Evolutionary conservation across 805 yeast genomes (phyloP).

Genomic region (Candida berthetii): DNA sequence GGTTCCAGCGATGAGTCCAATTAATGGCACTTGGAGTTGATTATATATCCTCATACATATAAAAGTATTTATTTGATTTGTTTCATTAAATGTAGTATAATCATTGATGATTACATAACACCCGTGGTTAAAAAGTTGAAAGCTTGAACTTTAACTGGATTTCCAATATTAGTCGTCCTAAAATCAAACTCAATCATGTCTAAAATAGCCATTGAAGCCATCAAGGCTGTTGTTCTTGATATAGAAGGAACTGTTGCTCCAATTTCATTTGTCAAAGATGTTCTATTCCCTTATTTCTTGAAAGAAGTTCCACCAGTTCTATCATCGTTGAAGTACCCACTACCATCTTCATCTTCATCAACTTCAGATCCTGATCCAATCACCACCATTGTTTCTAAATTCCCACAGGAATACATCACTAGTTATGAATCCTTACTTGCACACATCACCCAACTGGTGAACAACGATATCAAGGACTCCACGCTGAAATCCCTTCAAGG

Average conservation of each 20-base stretch:
- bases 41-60: no score
- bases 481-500: conserved; percentile 79
- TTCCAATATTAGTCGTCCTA: neutral
- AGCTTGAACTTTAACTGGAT: neutral
- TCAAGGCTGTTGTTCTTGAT: conserved; percentile 47
- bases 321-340: conserved; percentile 17
- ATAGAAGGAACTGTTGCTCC: conserved; percentile 95
- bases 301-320: conserved; percentile 37
- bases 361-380: conserved; percentile 16
- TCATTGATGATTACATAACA: neutral
- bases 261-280: conserved; percentile 79
- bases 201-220: neutral
- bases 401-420: conserved; percentile 12
- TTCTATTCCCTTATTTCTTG: conserved; percentile 71
- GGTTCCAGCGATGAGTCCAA: no score
- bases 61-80: no score
- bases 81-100: no score
- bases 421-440: conserved; percentile 27
- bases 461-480: conserved; percentile 70
- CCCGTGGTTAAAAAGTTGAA: neutral
- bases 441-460: conserved; percentile 54
- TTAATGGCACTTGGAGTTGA: no score
- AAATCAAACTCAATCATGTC: neutral
- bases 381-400: conserved; percentile 8
- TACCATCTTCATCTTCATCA: conserved; percentile 1